phyloP scores from a whole-genome alignment of 73 alveolate genomes.

The Diophrys appendiculata region DNA sequence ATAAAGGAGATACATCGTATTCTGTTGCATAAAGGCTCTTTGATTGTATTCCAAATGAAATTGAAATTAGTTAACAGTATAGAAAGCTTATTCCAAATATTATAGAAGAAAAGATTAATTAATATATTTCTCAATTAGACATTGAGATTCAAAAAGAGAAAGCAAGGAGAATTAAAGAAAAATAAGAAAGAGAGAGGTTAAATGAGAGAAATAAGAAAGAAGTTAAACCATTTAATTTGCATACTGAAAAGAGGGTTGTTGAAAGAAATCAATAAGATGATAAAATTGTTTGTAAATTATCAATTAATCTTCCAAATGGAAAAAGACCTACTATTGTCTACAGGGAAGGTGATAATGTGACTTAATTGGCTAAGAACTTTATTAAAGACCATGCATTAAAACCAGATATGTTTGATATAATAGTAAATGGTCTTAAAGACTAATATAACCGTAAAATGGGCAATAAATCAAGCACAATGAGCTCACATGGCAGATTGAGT shows the following conservation, averaged over 20 bases:
- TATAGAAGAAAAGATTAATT: too few species aligned
- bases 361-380: neutral
- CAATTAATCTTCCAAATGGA: neutral
- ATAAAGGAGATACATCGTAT: neutral
- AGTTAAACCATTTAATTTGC: neutral
- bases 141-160: neutral
- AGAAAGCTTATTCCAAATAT: neutral
- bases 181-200: neutral
- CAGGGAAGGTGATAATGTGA: neutral
- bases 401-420: neutral
- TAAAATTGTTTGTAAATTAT: neutral
- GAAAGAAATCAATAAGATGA: neutral
- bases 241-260: neutral
- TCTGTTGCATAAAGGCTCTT: neutral
- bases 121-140: neutral
- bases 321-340: neutral
- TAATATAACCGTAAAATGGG: neutral
- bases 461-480: neutral
- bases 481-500: neutral
- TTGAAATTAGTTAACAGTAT: neutral
- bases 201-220: neutral
- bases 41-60: neutral
- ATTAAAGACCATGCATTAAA: too few species aligned
- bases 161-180: neutral
- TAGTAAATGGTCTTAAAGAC: neutral